Evolutionary conservation across 2,329 filamentous ascomycete genomes (phyloP).

Genomic region (Trichoderma cornu-damae): DNA sequence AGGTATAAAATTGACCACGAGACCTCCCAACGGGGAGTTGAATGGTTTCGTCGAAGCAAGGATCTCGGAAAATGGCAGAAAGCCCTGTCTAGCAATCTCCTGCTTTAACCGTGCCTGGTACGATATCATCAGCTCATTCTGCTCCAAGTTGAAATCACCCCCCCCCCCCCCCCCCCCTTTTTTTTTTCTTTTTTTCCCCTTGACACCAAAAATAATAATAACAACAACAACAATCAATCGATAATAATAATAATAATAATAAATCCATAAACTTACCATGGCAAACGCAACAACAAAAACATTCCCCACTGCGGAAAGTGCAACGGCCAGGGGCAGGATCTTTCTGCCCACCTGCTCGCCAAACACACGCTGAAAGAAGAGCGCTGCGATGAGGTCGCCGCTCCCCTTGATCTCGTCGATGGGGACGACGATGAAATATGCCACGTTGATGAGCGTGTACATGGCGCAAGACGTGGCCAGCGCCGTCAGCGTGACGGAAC

Average conservation of each 20-base stretch:
- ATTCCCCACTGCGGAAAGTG: slow-evolving; percentile 63
- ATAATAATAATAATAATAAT: no score
- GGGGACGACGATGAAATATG: slow-evolving; percentile 59
- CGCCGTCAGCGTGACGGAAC: slow-evolving; percentile 55
- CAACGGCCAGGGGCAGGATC: slow-evolving; percentile 59
- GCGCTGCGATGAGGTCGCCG: slow-evolving; percentile 61
- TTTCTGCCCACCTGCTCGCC: slow-evolving; percentile 52
- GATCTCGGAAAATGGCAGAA: slow-evolving; percentile 57
- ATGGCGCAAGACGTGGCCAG: slow-evolving; percentile 57
- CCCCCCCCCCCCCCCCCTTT: no score
- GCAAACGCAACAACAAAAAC: slow-evolving; percentile 69
- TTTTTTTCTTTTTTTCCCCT: neutral
- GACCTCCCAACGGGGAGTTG: slow-evolving; percentile 60
- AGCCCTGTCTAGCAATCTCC: slow-evolving; percentile 66
- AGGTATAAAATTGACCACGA: slow-evolving; percentile 64
- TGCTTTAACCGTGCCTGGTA: slow-evolving; percentile 63
- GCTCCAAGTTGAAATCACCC: no score
- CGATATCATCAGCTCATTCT: neutral
- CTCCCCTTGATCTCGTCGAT: slow-evolving; percentile 61
- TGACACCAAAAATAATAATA: no score
- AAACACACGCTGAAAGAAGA: slow-evolving; percentile 63
- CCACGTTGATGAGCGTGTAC: slow-evolving; percentile 63
- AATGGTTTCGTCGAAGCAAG: slow-evolving; percentile 64
- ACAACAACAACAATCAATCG: no score
- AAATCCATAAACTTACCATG: slow-evolving; percentile 54